phyloP scores from a whole-genome alignment of 441 rosid species.

The Populus trichocarpa region DNA sequence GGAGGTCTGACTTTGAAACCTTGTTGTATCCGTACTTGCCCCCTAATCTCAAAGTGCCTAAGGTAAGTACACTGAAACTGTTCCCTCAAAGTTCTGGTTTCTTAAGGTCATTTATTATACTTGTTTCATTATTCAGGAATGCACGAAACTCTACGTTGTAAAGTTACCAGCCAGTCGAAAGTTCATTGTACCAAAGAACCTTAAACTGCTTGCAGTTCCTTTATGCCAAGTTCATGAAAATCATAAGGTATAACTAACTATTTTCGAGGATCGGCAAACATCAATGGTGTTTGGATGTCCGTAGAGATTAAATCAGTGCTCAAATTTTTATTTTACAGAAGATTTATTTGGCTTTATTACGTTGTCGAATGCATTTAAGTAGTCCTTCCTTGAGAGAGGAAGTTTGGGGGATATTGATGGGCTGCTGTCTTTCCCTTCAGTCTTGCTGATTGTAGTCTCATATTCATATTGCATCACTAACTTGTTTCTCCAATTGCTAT shows the following conservation, averaged over 20 bases:
- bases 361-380: not conserved
- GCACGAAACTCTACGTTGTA: constrained; percentile 71
- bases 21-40: constrained; percentile 57
- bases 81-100: not conserved
- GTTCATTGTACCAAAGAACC: constrained; percentile 67
- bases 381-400: not conserved
- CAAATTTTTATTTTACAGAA: not conserved
- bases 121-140: constrained; percentile 43
- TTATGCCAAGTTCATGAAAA: constrained; percentile 71
- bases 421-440: not conserved
- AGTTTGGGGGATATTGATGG: not conserved
- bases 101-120: not conserved
- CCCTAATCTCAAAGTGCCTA: constrained; percentile 53
- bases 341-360: too few species aligned
- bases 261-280: not conserved
- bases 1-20: constrained; percentile 81
- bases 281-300: not conserved
- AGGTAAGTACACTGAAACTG: constrained; percentile 39
- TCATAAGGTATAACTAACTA: constrained; percentile 42
- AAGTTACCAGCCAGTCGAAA: constrained; percentile 52
- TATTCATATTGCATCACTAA: not conserved
- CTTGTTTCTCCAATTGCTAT: not conserved
- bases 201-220: constrained; percentile 80
- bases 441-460: not conserved
- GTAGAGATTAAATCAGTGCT: not conserved